Evolutionary conservation across 352 stramenopile genomes (phyloP).

Genomic region (Pythium sukuiense): DNA sequence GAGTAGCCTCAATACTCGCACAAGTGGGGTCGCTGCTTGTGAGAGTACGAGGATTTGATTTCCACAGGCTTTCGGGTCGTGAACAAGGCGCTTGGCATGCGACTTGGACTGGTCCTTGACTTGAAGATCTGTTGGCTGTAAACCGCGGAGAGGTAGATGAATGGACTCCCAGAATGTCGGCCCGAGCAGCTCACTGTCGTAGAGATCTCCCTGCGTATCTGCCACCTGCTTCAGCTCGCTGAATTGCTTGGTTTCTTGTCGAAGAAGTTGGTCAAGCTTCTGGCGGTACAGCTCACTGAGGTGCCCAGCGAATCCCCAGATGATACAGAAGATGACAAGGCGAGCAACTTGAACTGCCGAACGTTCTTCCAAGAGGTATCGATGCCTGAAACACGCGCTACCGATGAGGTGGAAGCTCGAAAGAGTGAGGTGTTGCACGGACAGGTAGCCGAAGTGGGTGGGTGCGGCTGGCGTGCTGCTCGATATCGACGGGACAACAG

Average conservation of each 20-base stretch:
- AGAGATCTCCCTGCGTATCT: slow-evolving; percentile 32
- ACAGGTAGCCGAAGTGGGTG: slow-evolving; percentile 36
- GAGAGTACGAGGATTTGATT: slow-evolving; percentile 43
- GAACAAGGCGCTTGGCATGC: slow-evolving; percentile 17
- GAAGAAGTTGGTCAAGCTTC: slow-evolving; percentile 54
- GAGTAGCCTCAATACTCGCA: slow-evolving; percentile 41
- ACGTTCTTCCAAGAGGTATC: slow-evolving; percentile 34
- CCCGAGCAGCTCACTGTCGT: slow-evolving; percentile 41
- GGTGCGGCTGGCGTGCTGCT: background rate
- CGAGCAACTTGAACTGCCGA: slow-evolving; percentile 30
- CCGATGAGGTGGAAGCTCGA: slow-evolving; percentile 37
- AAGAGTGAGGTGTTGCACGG: slow-evolving; percentile 46
- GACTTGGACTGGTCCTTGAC: slow-evolving; percentile 14
- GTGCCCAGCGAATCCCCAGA: slow-evolving; percentile 56
- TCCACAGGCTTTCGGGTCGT: slow-evolving; percentile 22
- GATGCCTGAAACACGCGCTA: slow-evolving; percentile 40
- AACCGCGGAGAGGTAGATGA: slow-evolving; percentile 20
- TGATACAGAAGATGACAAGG: slow-evolving; percentile 43
- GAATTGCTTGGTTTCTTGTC: slow-evolving; percentile 37
- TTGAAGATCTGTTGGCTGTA: background rate
- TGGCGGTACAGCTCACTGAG: slow-evolving; percentile 34
- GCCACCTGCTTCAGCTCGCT: slow-evolving; percentile 36
- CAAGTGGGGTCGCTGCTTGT: slow-evolving; percentile 22
- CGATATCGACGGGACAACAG: too few species aligned
- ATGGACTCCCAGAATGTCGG: slow-evolving; percentile 39